Conservation (phyloP, 805 yeast genomes). For the Saccharomycopsis selenospora region DNA sequence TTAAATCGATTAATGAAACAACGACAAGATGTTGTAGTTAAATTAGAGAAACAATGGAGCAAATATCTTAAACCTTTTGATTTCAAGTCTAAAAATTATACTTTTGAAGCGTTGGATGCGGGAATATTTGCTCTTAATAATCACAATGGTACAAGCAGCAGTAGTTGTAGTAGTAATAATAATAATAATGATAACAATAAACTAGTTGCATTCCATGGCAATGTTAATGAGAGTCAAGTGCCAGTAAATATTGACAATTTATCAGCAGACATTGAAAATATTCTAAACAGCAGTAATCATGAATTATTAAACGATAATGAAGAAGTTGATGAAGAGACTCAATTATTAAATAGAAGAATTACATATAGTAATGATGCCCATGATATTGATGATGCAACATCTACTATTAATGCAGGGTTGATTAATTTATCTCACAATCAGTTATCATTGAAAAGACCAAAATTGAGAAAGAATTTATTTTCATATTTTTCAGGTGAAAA, state of each 20-base stretch:
- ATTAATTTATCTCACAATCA: conserved; percentile 13
- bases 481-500: conserved; percentile 50
- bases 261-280: conserved; percentile 5
- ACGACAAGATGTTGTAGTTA: conserved; percentile 45
- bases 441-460: conserved; percentile 44
- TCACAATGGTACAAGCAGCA: not conserved
- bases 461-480: conserved; percentile 47
- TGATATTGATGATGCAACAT: conserved; percentile 15
- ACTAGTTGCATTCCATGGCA: not conserved
- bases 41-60: conserved; percentile 68
- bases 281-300: conserved; percentile 1
- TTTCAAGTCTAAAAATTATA: conserved; percentile 7
- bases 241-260: not conserved
- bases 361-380: conserved; percentile 12
- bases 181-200: not conserved
- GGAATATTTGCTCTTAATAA: conserved; percentile 15
- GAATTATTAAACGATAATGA: conserved; percentile 3
- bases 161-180: not conserved
- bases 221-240: not conserved
- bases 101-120: conserved; percentile 14
- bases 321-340: conserved; percentile 11
- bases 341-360: conserved; percentile 11
- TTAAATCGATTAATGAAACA: conserved; percentile 59
- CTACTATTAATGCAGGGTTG: conserved; percentile 12
- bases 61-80: conserved; percentile 45